These are phyloP conservation scores for Lachnellula willkommii DNA, from an alignment of 2,329 filamentous ascomycete species.

Conservation along the genomic window DNA sequence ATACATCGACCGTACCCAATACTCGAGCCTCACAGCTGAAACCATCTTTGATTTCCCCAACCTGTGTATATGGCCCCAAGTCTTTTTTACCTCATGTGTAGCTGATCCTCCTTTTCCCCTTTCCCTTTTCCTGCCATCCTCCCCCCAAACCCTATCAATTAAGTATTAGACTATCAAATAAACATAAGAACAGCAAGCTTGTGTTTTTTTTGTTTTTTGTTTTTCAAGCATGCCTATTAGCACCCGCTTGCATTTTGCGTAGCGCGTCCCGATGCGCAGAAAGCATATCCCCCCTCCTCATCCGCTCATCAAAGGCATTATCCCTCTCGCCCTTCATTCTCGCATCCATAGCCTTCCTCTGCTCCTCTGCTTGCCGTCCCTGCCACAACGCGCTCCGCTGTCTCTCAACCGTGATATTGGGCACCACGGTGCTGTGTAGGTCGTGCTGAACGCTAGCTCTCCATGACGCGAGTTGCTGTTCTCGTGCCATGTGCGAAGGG, in stretches of 20 bases:
- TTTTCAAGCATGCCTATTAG: conserved; percentile 19
- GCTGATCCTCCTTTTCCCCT: neutral
- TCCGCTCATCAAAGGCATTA: conserved; percentile 64
- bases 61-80: neutral
- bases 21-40: neutral
- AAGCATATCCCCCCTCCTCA: conserved; percentile 69
- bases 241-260: conserved; percentile 62
- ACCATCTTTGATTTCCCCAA: neutral
- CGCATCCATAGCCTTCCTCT: conserved; percentile 52
- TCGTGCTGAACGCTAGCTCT: conserved; percentile 61
- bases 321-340: conserved; percentile 54
- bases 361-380: conserved; percentile 51
- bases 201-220: neutral
- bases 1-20: neutral
- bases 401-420: conserved; percentile 42
- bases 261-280: conserved; percentile 75
- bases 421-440: conserved; percentile 38
- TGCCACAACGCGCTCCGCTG: conserved; percentile 52
- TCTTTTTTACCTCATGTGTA: too few relatives aligned
- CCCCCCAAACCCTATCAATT: neutral
- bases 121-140: neutral
- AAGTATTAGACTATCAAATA: conserved; percentile 3
- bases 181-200: neutral
- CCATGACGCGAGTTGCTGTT: conserved; percentile 61
- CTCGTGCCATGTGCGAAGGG: conserved; percentile 42